Conservation (phyloP, 805 yeast species). For the Phaffomyces opuntiae region DNA sequence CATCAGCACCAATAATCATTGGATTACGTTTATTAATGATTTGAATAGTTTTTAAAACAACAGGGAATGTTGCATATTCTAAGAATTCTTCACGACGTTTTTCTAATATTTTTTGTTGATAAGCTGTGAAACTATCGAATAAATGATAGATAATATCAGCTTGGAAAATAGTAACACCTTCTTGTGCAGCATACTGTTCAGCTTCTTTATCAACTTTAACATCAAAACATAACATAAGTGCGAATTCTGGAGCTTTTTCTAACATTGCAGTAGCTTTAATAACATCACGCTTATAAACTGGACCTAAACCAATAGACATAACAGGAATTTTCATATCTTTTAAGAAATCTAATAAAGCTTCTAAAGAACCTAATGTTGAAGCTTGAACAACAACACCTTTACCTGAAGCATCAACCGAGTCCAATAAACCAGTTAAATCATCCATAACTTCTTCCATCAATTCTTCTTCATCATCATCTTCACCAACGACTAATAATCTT, state of each 20-base stretch:
- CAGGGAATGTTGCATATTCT: constrained; percentile 89
- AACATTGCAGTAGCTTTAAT: constrained; percentile 97
- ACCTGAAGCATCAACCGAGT: constrained; percentile 91
- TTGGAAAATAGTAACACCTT: constrained; percentile 83
- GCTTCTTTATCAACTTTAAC: constrained; percentile 97
- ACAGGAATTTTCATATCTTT: constrained; percentile 99
- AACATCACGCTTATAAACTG: constrained; percentile 95
- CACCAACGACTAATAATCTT: constrained; percentile 87
- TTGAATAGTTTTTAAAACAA: constrained; percentile 90
- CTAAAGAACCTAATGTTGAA: constrained; percentile 95
- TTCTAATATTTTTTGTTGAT: constrained; percentile 83
- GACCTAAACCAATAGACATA: constrained; percentile 97
- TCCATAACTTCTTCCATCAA: constrained; percentile 98
- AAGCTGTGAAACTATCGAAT: constrained; percentile 90
- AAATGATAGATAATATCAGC: constrained; percentile 96
- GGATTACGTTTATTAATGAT: constrained; percentile 98
- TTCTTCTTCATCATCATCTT: constrained; percentile 96
- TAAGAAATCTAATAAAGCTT: constrained; percentile 93
- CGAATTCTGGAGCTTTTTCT: constrained; percentile 91
- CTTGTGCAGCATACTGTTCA: constrained; percentile 94
- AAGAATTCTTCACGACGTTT: constrained; percentile 83
- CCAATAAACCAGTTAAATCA: constrained; percentile 89
- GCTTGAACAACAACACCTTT: constrained; percentile 98
- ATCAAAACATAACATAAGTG: constrained; percentile 98
- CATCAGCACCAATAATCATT: constrained; percentile 99